Conservation (phyloP, 345 rosid genomes). For the Euphorbia lathyris region DNA sequence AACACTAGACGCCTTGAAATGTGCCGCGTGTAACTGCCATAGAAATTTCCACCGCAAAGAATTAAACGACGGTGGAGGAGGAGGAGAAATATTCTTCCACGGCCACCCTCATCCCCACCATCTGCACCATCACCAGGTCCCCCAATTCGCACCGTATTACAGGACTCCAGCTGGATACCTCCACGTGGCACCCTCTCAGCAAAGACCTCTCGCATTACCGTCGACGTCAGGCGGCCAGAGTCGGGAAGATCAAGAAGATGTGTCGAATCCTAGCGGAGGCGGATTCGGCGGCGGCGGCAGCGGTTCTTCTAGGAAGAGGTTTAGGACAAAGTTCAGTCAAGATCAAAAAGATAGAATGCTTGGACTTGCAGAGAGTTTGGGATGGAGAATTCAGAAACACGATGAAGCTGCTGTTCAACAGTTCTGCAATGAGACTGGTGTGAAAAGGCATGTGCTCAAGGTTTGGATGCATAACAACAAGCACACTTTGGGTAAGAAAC, state of each 20-base stretch:
- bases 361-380: conserved; percentile 40
- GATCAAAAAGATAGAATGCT: conserved; percentile 46
- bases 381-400: conserved; percentile 42
- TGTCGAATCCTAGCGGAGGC: conserved; percentile 17
- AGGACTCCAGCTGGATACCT: conserved; percentile 53
- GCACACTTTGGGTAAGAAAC: conserved; percentile 28
- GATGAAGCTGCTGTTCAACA: conserved; percentile 34
- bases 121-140: conserved; percentile 24
- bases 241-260: conserved; percentile 23
- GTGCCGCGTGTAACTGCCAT: conserved; percentile 30
- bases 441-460: conserved; percentile 39
- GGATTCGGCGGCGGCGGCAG: conserved; percentile 10
- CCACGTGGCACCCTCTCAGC: conserved; percentile 30
- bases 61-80: conserved; percentile 16
- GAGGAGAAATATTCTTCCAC: conserved; percentile 22
- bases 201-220: conserved; percentile 27
- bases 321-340: conserved; percentile 42
- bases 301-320: conserved; percentile 22
- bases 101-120: conserved; percentile 31
- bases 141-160: conserved; percentile 52
- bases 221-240: conserved; percentile 24
- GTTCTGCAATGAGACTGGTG: conserved; percentile 41
- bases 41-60: conserved; percentile 29
- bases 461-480: conserved; percentile 63
- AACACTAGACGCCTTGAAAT: conserved; percentile 23